Base-by-base conservation (phyloP, 2,329 filamentous ascomycete genomes). In the Alternaria arborescens region DNA sequence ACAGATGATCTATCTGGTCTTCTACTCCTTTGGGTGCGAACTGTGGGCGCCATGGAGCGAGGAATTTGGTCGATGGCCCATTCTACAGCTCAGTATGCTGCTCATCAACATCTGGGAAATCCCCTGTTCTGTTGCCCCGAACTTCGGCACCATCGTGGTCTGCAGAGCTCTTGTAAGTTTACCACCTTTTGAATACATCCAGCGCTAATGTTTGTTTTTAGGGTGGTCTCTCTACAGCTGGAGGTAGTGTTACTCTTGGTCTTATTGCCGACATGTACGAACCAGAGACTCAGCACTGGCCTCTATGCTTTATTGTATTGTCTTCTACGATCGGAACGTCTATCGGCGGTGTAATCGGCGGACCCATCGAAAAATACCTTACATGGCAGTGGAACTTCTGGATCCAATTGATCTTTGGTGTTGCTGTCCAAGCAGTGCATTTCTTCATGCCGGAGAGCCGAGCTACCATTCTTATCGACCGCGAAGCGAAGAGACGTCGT, bases 21-120 rank as follows among this genome's bases (percentile, higher is more conserved):
- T 89, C 5, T 95, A 95, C 75, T 91, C 91, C 42, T 93, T 95
- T 73, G 92, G 92, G 30, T 95, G 92, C 75, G 92, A 95, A 77
- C 84, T 94, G 0, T 95, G 92, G 92, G 92, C 92, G 0, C 92
- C 22, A 67, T 85, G 91, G 90, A 90, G 87, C 43, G 92, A 95
- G 74, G 92, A 95, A 70, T 83, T 94, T 61, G 92, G 77, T 91
- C 51, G 71, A 32, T 73, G 71, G 82, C 84, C n/a, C 82, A 52
- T 85, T 81, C 4, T 86, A 82, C 12, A 85, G 85, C 32, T 89
- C 85, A 71, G 62, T 92, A 85, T 83, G 88, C 91, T 69, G 22
- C 71, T 68, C 47, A 73, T 66, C 88, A 91, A 61, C 88, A 87
- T 3, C 75, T 92, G 86, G 86, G 24, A 93, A 91, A 77, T 93